Conservation (phyloP, 2,329 filamentous ascomycete genomes). For the Cercospora berteroae region DNA sequence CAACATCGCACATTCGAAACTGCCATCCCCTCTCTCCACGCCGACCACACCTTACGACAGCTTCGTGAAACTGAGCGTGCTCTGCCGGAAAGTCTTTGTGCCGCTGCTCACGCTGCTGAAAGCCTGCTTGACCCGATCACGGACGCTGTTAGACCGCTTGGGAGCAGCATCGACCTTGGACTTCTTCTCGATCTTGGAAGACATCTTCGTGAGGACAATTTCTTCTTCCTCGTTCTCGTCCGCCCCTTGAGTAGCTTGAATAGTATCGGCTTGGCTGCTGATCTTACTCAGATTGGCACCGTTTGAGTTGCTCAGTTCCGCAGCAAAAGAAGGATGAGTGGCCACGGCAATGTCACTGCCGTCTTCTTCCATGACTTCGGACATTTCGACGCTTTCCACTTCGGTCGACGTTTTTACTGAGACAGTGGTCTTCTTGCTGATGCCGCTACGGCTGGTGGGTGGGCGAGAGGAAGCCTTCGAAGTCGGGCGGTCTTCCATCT, state of each 20-base stretch:
- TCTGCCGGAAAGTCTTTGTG: conserved; percentile 17
- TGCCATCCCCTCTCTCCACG: neutral
- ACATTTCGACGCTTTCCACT: conserved; percentile 16
- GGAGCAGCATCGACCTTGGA: neutral
- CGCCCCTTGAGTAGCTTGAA: neutral
- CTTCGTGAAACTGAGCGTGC: conserved; percentile 20
- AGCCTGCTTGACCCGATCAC: conserved; percentile 16
- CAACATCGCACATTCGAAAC: neutral
- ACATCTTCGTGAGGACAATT: neutral
- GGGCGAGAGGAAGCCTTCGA: conserved; percentile 16
- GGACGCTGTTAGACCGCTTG: conserved; percentile 15
- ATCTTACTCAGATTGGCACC: conserved; percentile 12
- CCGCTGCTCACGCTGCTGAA: conserved; percentile 16
- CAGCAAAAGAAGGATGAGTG: conserved; percentile 3
- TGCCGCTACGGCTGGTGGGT: conserved; percentile 6
- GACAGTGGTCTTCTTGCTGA: conserved; percentile 21
- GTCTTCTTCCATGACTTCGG: conserved; percentile 9
- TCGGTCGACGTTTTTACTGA: conserved; percentile 20
- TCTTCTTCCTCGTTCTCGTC: conserved; percentile 3
- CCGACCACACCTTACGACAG: neutral
- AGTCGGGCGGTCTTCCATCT: conserved; percentile 15
- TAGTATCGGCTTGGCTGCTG: neutral
- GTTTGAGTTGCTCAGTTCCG: conserved; percentile 9
- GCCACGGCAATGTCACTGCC: conserved; percentile 7
- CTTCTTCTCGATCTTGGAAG: conserved; percentile 6